Conservation (phyloP, 2,329 filamentous ascomycete species). For the Aulographum hederae region DNA sequence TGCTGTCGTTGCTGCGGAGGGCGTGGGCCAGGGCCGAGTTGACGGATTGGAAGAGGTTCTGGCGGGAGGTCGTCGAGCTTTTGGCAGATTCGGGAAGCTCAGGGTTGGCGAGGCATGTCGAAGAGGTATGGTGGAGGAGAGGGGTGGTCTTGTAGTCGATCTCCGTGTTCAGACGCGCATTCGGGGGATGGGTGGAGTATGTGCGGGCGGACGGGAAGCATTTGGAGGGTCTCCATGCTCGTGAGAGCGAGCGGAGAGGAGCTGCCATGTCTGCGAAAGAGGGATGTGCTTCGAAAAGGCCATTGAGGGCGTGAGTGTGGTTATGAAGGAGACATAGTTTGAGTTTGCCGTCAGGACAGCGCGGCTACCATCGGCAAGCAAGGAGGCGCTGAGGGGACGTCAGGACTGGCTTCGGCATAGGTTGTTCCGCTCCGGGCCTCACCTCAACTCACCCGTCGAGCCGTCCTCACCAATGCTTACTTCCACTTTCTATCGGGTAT, state of each 20-base stretch:
- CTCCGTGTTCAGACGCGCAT: conserved; percentile 58
- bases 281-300: conserved; percentile 12
- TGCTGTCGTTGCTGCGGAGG: conserved; percentile 64
- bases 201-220: no score
- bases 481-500: no score
- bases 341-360: no score
- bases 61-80: conserved; percentile 56
- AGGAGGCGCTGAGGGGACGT: no score
- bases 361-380: no score
- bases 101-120: conserved; percentile 48
- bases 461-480: no score
- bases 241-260: conserved; percentile 10
- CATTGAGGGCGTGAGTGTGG: conserved; percentile 13
- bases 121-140: conserved; percentile 63
- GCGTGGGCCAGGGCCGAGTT: conserved; percentile 77
- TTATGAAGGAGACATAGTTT: no score
- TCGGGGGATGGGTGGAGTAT: conserved; percentile 31
- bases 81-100: conserved; percentile 51
- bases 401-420: no score
- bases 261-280: no score
- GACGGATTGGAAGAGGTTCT: conserved; percentile 89
- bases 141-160: conserved; percentile 73
- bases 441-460: no score
- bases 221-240: conserved; percentile 9
- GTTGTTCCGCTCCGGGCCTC: no score